Conservation (phyloP, 495 filamentous ascomycete genomes). For the Podospora fimiseda region DNA sequence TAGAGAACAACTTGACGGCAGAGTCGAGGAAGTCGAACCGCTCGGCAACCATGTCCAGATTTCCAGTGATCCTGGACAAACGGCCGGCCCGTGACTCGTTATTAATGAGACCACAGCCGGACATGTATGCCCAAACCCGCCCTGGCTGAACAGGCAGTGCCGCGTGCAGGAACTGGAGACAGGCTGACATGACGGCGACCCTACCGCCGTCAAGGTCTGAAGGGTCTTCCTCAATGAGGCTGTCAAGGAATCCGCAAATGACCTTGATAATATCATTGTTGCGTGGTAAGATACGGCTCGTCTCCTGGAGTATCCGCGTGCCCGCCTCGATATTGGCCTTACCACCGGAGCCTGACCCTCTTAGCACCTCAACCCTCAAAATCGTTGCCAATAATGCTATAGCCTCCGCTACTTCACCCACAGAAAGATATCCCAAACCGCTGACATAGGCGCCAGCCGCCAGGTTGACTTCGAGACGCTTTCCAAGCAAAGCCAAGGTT, state of each 20-base stretch:
- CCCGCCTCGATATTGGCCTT: constrained; percentile 31
- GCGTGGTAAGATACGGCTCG: constrained; percentile 64
- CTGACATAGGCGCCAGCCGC: constrained; percentile 29
- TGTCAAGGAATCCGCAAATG: constrained; percentile 78
- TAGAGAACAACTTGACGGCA: constrained; percentile 65
- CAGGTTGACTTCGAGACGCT: constrained; percentile 56
- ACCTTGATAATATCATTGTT: constrained; percentile 75
- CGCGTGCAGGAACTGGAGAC: constrained; percentile 69
- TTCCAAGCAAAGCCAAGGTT: constrained; percentile 68
- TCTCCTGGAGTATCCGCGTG: constrained; percentile 54
- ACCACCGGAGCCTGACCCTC: constrained; percentile 13
- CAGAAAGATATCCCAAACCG: constrained; percentile 27
- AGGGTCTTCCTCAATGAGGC: constrained; percentile 58
- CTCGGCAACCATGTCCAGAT: constrained; percentile 66
- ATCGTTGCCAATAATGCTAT: constrained; percentile 39
- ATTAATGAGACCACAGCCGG: constrained; percentile 68
- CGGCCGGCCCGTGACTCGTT: constrained; percentile 64
- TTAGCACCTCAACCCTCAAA: constrained; percentile 33
- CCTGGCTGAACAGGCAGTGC: constrained; percentile 65
- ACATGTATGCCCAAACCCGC: constrained; percentile 83
- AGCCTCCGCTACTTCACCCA: constrained; percentile 35
- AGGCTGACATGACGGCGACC: constrained; percentile 61
- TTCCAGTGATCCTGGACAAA: constrained; percentile 65
- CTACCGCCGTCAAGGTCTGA: constrained; percentile 42
- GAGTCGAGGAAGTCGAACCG: constrained; percentile 70